Evolutionary conservation across 2,329 filamentous ascomycete species (phyloP).

Genomic region (Blastomyces emzantsi): DNA sequence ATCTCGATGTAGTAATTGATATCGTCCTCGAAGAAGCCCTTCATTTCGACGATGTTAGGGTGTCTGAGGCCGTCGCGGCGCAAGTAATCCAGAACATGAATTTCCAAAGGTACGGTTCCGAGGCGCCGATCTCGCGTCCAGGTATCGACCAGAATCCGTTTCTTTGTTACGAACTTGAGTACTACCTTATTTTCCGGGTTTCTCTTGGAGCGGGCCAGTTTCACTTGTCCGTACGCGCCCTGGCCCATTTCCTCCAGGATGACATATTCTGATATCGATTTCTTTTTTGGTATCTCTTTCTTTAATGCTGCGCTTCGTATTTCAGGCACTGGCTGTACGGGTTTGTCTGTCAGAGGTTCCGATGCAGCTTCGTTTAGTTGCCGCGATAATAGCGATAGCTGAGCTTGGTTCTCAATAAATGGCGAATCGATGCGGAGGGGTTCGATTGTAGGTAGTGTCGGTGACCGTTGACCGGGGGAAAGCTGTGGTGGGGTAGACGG

Average conservation of each 20-base stretch:
- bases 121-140: constrained; percentile 92
- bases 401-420: constrained; percentile 29
- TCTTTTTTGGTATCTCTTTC: constrained; percentile 49
- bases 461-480: constrained; percentile 60
- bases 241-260: constrained; percentile 98
- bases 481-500: constrained; percentile 69
- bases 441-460: constrained; percentile 25
- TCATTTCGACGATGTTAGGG: constrained; percentile 60
- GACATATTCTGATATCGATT: constrained; percentile 78
- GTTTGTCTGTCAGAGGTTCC: constrained; percentile 36
- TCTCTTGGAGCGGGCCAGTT: constrained; percentile 79
- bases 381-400: constrained; percentile 42
- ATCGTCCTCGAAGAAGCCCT: constrained; percentile 56
- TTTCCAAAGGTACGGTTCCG: constrained; percentile 91
- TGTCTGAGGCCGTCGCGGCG: constrained; percentile 59
- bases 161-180: constrained; percentile 95
- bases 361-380: constrained; percentile 44
- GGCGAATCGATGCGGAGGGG: constrained; percentile 20
- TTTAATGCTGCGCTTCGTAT: constrained; percentile 20
- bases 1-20: constrained; percentile 98
- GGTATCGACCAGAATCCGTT: constrained; percentile 91
- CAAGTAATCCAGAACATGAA: constrained; percentile 92
- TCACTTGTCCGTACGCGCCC: constrained; percentile 95
- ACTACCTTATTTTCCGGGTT: constrained; percentile 72
- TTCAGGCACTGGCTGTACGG: constrained; percentile 30